phyloP scores from a whole-genome alignment of 2,329 filamentous ascomycete species.

The Thielaviopsis populi region DNA sequence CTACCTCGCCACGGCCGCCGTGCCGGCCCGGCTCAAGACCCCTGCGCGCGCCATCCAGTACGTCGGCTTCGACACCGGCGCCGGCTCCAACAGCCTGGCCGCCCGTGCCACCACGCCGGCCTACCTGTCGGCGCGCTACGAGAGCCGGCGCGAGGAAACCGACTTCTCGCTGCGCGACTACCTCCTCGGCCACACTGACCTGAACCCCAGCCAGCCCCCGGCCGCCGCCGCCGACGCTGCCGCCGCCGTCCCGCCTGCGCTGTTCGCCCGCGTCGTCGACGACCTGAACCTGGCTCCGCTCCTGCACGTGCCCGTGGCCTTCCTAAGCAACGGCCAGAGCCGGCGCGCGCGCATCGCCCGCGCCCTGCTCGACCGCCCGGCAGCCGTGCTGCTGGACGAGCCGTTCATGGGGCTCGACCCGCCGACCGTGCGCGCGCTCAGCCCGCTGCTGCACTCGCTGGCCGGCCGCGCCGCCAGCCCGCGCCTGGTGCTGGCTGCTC shows the following conservation, averaged over 20 bases:
- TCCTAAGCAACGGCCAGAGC: constrained; percentile 87
- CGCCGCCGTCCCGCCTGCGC: constrained; percentile 31
- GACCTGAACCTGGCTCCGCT: constrained; percentile 57
- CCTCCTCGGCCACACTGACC: constrained; percentile 62
- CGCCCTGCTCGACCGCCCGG: constrained; percentile 62
- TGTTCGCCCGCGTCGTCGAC: constrained; percentile 47
- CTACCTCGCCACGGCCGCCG: constrained; percentile 50
- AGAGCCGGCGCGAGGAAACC: constrained; percentile 69
- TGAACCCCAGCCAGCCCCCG: constrained; percentile 49
- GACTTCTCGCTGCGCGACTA: constrained; percentile 78
- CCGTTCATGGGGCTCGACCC: constrained; percentile 95
- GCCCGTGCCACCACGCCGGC: constrained; percentile 50
- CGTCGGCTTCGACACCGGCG: constrained; percentile 75
- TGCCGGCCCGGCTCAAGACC: constrained; percentile 40
- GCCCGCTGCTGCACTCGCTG: constrained; percentile 51
- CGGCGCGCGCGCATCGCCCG: constrained; percentile 76
- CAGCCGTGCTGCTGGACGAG: constrained; percentile 76
- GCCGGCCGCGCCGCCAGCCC: constrained; percentile 51
- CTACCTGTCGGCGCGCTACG: constrained; percentile 81
- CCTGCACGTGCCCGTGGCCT: constrained; percentile 68
- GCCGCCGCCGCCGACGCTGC: constrained; percentile 31
- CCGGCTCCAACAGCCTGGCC: constrained; percentile 36
- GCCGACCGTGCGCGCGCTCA: constrained; percentile 57
- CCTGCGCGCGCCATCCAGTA: constrained; percentile 63
- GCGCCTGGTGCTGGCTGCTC: constrained; percentile 58